Evolutionary conservation across 805 yeast genomes (phyloP).

Genomic region (Pichia scutulata): DNA sequence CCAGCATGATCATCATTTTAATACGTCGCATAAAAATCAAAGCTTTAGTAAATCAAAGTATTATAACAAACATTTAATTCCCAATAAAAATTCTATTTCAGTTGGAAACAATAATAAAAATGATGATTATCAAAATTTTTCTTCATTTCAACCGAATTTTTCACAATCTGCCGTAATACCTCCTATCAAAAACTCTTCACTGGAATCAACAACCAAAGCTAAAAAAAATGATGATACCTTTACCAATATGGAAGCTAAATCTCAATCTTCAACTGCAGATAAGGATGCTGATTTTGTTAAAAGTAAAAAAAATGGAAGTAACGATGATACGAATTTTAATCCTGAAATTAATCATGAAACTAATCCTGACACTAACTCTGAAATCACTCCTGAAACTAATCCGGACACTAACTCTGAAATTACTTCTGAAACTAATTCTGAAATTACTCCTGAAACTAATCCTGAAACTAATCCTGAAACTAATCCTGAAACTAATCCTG

Average conservation of each 20-base stretch:
- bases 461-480: not conserved
- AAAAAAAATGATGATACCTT: not conserved
- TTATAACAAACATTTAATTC: not conserved
- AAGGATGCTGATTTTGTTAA: not conserved
- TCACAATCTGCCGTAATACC: not conserved
- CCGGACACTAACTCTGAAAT: not conserved
- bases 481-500: not conserved
- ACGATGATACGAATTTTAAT: no score
- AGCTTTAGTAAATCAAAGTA: constrained; percentile 3
- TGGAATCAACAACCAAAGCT: not conserved
- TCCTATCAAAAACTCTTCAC: not conserved
- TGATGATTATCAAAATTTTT: not conserved
- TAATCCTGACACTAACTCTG: not conserved
- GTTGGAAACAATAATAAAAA: not conserved
- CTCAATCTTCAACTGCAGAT: not conserved
- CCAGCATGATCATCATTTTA: not conserved
- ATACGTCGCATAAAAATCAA: not conserved
- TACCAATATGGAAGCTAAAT: not conserved
- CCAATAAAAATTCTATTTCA: not conserved
- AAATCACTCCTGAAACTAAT: not conserved
- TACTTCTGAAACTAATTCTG: not conserved
- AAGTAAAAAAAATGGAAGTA: not conserved
- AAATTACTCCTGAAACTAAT: not conserved
- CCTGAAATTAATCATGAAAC: not conserved
- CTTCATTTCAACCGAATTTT: not conserved